Conservation (phyloP, 2,329 filamentous ascomycete genomes). For the Colletotrichum phormii region DNA sequence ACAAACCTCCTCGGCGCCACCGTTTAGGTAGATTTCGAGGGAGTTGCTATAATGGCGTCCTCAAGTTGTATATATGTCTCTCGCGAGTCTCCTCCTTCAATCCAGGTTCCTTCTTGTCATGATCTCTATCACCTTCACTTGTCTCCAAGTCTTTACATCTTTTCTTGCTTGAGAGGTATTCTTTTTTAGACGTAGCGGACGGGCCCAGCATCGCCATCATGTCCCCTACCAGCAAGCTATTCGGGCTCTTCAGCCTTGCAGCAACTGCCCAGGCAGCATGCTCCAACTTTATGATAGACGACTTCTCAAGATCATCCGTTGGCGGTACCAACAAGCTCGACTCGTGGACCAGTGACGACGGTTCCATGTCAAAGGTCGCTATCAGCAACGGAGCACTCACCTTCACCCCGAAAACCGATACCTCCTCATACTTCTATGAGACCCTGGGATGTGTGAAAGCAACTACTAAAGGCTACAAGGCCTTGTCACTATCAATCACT, state of each 20-base stretch:
- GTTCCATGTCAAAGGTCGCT: constrained; percentile 54
- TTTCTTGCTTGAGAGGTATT: constrained; percentile 2
- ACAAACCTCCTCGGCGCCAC: not conserved
- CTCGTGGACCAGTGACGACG: constrained; percentile 59
- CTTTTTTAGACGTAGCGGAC: not conserved
- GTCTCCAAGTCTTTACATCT: not conserved
- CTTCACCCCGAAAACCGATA: constrained; percentile 56
- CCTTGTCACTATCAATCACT: constrained; percentile 45
- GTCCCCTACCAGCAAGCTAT: not conserved
- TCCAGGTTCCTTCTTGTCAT: not conserved
- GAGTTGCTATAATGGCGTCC: not conserved
- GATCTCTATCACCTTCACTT: not conserved
- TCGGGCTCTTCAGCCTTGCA: constrained; percentile 24
- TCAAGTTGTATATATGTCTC: not conserved
- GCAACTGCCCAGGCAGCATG: constrained; percentile 41
- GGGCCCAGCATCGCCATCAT: constrained; percentile 7
- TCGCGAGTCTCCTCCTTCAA: not conserved
- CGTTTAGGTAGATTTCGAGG: not conserved
- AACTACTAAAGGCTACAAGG: constrained; percentile 58
- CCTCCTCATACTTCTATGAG: constrained; percentile 66
- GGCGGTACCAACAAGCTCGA: constrained; percentile 46
- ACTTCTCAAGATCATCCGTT: constrained; percentile 46
- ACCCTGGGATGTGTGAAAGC: constrained; percentile 60
- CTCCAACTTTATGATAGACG: constrained; percentile 46
- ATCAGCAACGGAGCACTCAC: constrained; percentile 56